Conservation (phyloP, 2,329 filamentous ascomycete species). For the Monilinia laxa region DNA sequence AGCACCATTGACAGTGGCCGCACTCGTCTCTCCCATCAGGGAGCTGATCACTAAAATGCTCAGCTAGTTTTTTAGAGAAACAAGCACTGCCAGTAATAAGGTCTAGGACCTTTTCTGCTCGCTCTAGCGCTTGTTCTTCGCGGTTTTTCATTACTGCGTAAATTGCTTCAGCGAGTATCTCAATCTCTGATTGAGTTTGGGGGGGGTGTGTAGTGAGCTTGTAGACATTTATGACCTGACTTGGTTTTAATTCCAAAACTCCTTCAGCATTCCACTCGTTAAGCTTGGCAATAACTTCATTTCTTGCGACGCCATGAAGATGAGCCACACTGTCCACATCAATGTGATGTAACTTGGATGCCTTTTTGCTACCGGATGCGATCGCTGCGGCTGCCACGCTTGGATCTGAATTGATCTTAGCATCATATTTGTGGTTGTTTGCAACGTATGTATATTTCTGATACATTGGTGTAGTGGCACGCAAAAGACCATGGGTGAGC, state of each 20-base stretch:
- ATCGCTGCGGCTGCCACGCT: slow-evolving; percentile 49
- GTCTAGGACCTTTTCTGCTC: slow-evolving; percentile 51
- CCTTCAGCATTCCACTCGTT: slow-evolving; percentile 53
- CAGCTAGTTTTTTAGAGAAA: slow-evolving; percentile 52
- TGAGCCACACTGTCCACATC: slow-evolving; percentile 48
- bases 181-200: slow-evolving; percentile 43
- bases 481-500: slow-evolving; percentile 55
- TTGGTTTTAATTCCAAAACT: slow-evolving; percentile 51
- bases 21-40: slow-evolving; percentile 48
- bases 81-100: slow-evolving; percentile 54
- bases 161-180: slow-evolving; percentile 48
- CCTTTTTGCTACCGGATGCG: slow-evolving; percentile 43
- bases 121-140: slow-evolving; percentile 54
- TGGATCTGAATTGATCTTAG: slow-evolving; percentile 41
- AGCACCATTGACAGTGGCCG: slow-evolving; percentile 55
- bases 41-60: slow-evolving; percentile 57
- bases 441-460: slow-evolving; percentile 53
- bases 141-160: slow-evolving; percentile 51
- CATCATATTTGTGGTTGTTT: slow-evolving; percentile 38
- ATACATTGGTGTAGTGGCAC: slow-evolving; percentile 58
- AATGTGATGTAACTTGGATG: slow-evolving; percentile 47
- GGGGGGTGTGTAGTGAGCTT: slow-evolving; percentile 51
- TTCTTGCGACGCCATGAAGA: slow-evolving; percentile 43
- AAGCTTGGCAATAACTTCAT: slow-evolving; percentile 54
- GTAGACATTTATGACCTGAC: slow-evolving; percentile 55